phyloP scores from a whole-genome alignment of 2,329 filamentous ascomycete genomes.

The Arthrobotrys sinensis region DNA sequence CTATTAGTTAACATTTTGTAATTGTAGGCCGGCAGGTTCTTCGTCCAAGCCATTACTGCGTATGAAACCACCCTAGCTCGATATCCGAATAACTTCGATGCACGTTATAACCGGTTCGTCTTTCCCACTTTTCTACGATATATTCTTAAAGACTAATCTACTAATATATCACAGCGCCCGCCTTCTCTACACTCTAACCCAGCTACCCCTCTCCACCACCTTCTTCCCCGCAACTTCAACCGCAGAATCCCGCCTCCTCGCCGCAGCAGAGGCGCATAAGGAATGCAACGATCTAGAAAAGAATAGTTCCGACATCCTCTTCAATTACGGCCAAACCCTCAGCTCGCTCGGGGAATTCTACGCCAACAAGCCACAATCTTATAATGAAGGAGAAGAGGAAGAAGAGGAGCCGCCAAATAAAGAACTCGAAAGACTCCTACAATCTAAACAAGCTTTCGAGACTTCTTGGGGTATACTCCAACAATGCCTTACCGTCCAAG shows the following conservation, averaged over 20 bases:
- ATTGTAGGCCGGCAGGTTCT: constrained; percentile 63
- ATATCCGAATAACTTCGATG: constrained; percentile 62
- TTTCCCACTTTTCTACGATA: neutral
- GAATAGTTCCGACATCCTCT: constrained; percentile 44
- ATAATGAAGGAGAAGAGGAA: constrained; percentile 26
- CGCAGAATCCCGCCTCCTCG: constrained; percentile 39
- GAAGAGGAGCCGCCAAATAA: constrained; percentile 15
- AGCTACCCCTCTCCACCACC: constrained; percentile 29
- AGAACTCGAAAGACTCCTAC: constrained; percentile 30
- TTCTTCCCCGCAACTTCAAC: constrained; percentile 53
- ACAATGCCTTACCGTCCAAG: constrained; percentile 60
- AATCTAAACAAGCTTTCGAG: constrained; percentile 57
- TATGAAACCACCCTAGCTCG: constrained; percentile 61
- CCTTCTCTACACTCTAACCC: constrained; percentile 48
- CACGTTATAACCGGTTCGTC: constrained; percentile 63
- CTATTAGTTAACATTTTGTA: too few species aligned
- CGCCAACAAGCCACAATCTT: constrained; percentile 41
- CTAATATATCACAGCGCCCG: constrained; percentile 36
- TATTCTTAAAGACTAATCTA: neutral
- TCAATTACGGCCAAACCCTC: constrained; percentile 58
- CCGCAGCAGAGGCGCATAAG: constrained; percentile 38
- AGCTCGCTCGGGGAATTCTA: constrained; percentile 62
- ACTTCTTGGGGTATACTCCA: constrained; percentile 61
- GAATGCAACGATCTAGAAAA: constrained; percentile 50
- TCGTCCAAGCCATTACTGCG: constrained; percentile 62